Evolutionary conservation across 2,329 filamentous ascomycete species (phyloP).

Genomic region (Nothomitra cinnamomea): DNA sequence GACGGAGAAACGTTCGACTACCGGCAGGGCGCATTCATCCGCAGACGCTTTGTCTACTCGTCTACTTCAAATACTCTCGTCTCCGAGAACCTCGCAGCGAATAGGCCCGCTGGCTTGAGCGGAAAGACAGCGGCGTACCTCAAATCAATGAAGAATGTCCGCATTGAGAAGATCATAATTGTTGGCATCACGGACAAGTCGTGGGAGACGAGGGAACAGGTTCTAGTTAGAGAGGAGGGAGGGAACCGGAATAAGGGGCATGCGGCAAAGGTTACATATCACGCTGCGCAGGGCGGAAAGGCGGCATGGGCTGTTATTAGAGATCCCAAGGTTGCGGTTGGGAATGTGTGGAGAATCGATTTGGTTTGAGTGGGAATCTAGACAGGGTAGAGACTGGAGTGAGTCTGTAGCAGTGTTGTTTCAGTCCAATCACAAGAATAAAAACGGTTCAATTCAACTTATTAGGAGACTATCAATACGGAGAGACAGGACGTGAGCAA

Average conservation of each 20-base stretch:
- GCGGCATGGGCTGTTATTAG: conserved; percentile 47
- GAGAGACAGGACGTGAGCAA: no score
- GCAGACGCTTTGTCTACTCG: conserved; percentile 59
- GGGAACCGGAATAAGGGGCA: conserved; percentile 25
- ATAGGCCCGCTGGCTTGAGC: no score
- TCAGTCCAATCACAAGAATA: no score
- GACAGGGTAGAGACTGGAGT: no score
- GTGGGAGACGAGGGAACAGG: conserved; percentile 50
- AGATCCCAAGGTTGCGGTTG: conserved; percentile 43
- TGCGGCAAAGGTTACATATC: conserved; percentile 43
- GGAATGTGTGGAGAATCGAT: conserved; percentile 44
- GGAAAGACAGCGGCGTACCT: conserved; percentile 56
- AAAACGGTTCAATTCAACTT: no score
- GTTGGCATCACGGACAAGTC: conserved; percentile 52
- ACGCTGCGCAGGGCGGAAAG: conserved; percentile 32
- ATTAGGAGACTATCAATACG: no score
- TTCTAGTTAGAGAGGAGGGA: conserved; percentile 36
- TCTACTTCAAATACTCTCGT: conserved; percentile 38
- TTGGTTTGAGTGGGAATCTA: conserved; percentile 22
- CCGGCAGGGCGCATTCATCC: conserved; percentile 70
- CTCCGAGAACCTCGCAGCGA: conserved; percentile 45
- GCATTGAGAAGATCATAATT: conserved; percentile 69
- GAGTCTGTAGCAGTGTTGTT: no score
- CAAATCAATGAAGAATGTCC: conserved; percentile 60
- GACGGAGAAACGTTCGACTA: conserved; percentile 90